Evolutionary conservation across 352 stramenopile species (phyloP).

Genomic region (Phytophthora uliginosa): DNA sequence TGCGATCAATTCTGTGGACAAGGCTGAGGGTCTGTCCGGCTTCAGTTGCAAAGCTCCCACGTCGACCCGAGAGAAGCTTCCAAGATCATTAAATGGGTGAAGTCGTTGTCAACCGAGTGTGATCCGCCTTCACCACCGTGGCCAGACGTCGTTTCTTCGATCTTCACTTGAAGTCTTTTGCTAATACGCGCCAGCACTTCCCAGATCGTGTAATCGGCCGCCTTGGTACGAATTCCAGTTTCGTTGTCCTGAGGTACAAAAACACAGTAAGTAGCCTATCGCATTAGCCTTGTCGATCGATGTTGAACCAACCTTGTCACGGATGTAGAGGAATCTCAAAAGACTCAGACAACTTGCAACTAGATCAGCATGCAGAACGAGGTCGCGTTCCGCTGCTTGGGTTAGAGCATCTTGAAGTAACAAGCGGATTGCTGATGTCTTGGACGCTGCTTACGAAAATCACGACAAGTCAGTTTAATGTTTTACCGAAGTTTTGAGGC

Average conservation of each 20-base stretch:
- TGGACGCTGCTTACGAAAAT: conserved; percentile 31
- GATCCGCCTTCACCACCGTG: conserved; percentile 6
- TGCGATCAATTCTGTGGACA: conserved; percentile 12
- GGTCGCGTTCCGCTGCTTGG: conserved; percentile 63
- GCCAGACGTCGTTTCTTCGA: conserved; percentile 27
- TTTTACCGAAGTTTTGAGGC: neutral
- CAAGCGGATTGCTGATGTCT: conserved; percentile 30
- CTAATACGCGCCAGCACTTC: conserved; percentile 34
- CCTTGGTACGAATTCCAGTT: conserved; percentile 43
- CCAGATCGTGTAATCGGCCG: conserved; percentile 10
- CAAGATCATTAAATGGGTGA: conserved; percentile 55
- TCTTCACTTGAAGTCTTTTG: conserved; percentile 44
- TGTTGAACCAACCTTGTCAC: conserved; percentile 60
- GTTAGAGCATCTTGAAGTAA: conserved; percentile 47
- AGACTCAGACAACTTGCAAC: conserved; percentile 78
- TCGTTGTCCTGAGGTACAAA: conserved; percentile 36
- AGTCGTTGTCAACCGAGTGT: conserved; percentile 20
- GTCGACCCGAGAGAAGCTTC: conserved; percentile 57
- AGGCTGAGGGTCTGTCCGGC: neutral
- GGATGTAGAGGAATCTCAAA: conserved; percentile 67
- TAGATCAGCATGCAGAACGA: conserved; percentile 69
- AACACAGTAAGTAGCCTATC: neutral
- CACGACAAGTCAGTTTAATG: conserved; percentile 1
- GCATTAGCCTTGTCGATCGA: neutral
- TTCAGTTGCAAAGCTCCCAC: conserved; percentile 34